A percentile compares a stretch with the other conserved stretches of the same genome.
Conservation (phyloP, 2,329 filamentous ascomycete genomes). For the Macrophomina phaseolina region DNA sequence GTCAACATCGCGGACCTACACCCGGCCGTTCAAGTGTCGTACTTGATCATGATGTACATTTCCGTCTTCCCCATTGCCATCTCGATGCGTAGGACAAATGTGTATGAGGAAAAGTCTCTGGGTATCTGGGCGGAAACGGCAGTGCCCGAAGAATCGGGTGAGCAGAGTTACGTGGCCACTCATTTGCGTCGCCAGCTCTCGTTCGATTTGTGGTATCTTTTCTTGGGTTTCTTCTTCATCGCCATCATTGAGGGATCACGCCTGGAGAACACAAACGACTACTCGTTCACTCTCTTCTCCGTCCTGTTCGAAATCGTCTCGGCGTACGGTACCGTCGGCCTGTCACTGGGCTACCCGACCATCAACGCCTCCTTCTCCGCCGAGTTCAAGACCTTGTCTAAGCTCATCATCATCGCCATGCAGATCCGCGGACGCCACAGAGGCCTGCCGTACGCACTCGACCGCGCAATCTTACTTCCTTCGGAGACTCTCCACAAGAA, state of each 20-base stretch:
- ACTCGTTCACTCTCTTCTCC: constrained; percentile 56
- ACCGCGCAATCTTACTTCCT: constrained; percentile 72
- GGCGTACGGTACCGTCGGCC: constrained; percentile 80
- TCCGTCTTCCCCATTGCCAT: constrained; percentile 97
- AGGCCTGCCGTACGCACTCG: constrained; percentile 69
- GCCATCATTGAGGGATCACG: constrained; percentile 81
- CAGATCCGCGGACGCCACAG: constrained; percentile 69
- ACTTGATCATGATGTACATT: constrained; percentile 99
- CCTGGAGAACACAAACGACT: constrained; percentile 66
- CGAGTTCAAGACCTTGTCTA: constrained; percentile 75
- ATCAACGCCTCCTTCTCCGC: constrained; percentile 81
- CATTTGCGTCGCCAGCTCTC: constrained; percentile 93
- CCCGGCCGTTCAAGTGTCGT: constrained; percentile 90
- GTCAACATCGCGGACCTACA: constrained; percentile 80
- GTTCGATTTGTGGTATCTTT: constrained; percentile 98
- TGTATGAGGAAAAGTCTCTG: constrained; percentile 90
- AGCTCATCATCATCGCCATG: constrained; percentile 71
- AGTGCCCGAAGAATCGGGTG: constrained; percentile 46
- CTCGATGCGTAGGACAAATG: constrained; percentile 89
- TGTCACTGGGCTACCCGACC: constrained; percentile 80
- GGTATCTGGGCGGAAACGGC: constrained; percentile 69
- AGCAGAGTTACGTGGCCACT: constrained; percentile 83
- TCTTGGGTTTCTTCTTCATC: constrained; percentile 90
- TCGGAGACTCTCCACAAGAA: constrained; percentile 67
- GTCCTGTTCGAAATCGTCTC: constrained; percentile 51